Base-by-base conservation (phyloP, 2,329 filamentous ascomycete genomes). In the Alternaria brassicae region DNA sequence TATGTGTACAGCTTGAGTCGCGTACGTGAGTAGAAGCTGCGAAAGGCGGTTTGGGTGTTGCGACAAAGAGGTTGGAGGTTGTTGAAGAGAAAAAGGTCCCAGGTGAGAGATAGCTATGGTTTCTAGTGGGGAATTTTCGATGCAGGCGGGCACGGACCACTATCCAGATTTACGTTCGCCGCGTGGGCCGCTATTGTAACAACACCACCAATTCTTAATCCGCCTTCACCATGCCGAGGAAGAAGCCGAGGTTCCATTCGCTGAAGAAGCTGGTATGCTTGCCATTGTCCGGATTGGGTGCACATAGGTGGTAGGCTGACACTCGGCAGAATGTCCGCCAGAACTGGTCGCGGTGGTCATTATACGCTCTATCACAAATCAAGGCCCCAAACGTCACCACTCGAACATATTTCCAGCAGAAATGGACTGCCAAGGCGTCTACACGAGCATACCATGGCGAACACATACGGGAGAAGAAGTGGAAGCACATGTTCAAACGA, bases 261-360 rank as follows among this genome's bases (percentile, higher is more conserved):
- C 83, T 92, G 59, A 88, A 84, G 76, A 83, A 85, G 74, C 83
- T 87, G 65, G 89, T 91, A 82, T 75, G 87, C 45, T 51, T 59
- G 9, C 44, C n/a, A 32, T 40, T 27, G n/a, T 19, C 1, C 2
- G 19, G n/a, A 27, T 19, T 30, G 30, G 41, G 12, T 3, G 19
- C 10, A 21, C 15, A 37, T 19, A 40, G 49, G 28, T 23, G 7
- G 19, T 39, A 40, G 36, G 42, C 68, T 70, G 50, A 68, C 60
- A 21, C 17, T 15, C 61, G 50, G 57, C 76, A 98, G 93, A 96
- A 92, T 91, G 78, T 97, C 79, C 90, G 94, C 72, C 91, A 95
- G 83, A 92, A 93, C 83, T 97, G 94, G 95, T 96, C 92, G 84
- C 96, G 97, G 82, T 93, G 92, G 84, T 97, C 96, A 77, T 85